These are phyloP conservation scores for Vaccinium corymbosum DNA, from an alignment of 148 eudicot genomes.

Conservation along the genomic window DNA sequence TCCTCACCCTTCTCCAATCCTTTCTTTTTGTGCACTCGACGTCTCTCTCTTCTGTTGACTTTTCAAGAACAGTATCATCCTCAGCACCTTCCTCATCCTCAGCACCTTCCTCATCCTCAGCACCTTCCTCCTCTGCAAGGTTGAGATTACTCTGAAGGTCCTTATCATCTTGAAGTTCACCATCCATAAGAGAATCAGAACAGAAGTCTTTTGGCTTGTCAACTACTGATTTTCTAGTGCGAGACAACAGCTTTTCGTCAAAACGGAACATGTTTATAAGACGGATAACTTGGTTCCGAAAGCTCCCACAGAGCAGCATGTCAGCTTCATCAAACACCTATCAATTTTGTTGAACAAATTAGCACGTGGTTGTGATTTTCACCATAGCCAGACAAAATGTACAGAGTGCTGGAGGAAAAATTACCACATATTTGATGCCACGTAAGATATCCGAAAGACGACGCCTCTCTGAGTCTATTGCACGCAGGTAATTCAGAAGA, in stretches of 20 bases:
- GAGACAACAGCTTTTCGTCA: slow-evolving; percentile 81
- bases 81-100: slow-evolving; percentile 37
- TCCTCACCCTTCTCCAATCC: slow-evolving; percentile 78
- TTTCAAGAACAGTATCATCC: slow-evolving; percentile 17
- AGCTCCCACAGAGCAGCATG: slow-evolving; percentile 86
- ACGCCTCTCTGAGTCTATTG: slow-evolving; percentile 60
- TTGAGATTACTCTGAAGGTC: slow-evolving; percentile 24
- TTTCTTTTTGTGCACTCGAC: slow-evolving; percentile 30
- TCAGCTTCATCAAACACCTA: slow-evolving; percentile 99
- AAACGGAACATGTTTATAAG: slow-evolving; percentile 89
- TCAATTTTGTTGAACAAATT: slow-evolving; percentile 15
- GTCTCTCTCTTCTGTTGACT: slow-evolving; percentile 22
- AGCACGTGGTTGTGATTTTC: neutral
- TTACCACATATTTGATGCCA: slow-evolving; percentile 77
- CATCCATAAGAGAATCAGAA: slow-evolving; percentile 27
- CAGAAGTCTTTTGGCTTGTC: slow-evolving; percentile 25
- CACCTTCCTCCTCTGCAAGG: slow-evolving; percentile 33
- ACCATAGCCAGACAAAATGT: neutral
- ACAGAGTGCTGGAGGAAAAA: neutral
- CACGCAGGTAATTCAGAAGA: slow-evolving; percentile 79
- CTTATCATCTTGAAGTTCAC: slow-evolving; percentile 34
- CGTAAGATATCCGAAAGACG: slow-evolving; percentile 62
- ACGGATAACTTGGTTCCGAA: slow-evolving; percentile 82
- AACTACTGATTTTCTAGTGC: slow-evolving; percentile 25
- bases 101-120: slow-evolving; percentile 24